Base-by-base conservation (phyloP, 202 grass and related monocot species). In the Zoysia matrella region DNA sequence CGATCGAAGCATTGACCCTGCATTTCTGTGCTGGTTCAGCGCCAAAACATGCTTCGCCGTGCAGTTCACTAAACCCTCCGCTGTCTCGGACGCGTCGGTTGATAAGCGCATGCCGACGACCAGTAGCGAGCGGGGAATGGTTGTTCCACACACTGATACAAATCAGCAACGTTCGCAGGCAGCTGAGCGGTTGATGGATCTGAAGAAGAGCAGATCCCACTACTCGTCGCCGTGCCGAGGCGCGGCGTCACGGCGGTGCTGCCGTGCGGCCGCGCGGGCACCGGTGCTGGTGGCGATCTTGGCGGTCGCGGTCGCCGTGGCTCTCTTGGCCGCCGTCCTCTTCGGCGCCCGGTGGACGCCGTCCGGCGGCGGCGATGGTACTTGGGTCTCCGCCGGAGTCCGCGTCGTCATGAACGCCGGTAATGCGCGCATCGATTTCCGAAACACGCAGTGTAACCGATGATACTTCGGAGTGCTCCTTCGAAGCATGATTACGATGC, bases 1-100 rank as follows among this genome's bases (percentile, higher is more conserved):
- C 11, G 52, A 80, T 80, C 84, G 60, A 84, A 69, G 69, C 68
- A 69, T 79, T 74, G 75, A 83, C 86, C 12, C 18, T 62, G 62
- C 40, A 63, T 44, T 36, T 0, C 72, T 6, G 42, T 46, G 36
- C 13, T 58, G 30, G 30, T 36, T 36, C 30, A 36, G 30, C 30
- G 30, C 30, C 30, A 36, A 15, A 18, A 58, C 60, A 50, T 11
- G 48, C 46, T 16, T 58, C 18, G n/a, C 5, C 56, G 15, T 58
- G 56, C n/a, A n/a, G n/a, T 58, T 58, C 56, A 58, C 56, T 58
- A 58, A 58, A 79, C 55, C 47, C 77, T 77, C 30, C 65, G 30
- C 30, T 1, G 65, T 77, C 65, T 8, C 52, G 45, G 43, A 51
- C 30, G 52, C 11, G 71, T 71, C 11, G 13, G 30, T 36, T 52